phyloP scores from a whole-genome alignment of 2,329 filamentous ascomycete genomes.

The Penicillium freii region DNA sequence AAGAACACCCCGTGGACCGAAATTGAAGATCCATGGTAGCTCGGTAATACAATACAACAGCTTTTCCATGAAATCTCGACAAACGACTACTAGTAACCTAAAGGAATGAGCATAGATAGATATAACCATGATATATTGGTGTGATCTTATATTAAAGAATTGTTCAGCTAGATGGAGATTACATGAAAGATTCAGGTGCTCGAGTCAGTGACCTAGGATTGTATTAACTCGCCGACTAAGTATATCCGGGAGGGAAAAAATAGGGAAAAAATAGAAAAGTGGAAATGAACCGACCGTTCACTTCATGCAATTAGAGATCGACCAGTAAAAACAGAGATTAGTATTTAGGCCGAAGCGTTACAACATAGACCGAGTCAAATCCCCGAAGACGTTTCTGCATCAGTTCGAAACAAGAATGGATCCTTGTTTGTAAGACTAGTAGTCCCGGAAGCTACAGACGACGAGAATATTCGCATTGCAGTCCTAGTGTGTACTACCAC shows the following conservation, averaged over 20 bases:
- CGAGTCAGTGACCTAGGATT: not conserved
- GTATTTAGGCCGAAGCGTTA: not conserved
- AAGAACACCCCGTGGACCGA: not conserved
- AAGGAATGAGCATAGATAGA: not conserved
- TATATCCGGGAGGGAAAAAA: not conserved
- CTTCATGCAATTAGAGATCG: not conserved
- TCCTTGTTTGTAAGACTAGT: conserved; percentile 3
- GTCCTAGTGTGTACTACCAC: not conserved
- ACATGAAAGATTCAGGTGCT: not conserved
- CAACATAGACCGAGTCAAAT: not conserved
- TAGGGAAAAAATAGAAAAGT: not conserved
- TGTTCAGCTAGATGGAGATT: not conserved
- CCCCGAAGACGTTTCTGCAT: not conserved
- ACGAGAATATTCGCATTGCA: conserved; percentile 2
- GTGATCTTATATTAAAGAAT: not conserved
- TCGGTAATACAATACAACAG: not conserved
- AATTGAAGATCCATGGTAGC: not conserved
- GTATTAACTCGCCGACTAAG: not conserved
- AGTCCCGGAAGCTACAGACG: not conserved
- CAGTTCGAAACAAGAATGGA: conserved; percentile 12
- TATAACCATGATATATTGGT: no score
- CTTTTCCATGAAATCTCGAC: not conserved
- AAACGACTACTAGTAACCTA: not conserved
- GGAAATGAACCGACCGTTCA: not conserved
- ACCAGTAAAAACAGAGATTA: not conserved